These are phyloP conservation scores for Rhododendron williamsianum DNA, from an alignment of 148 eudicot genomes.

Conservation along the genomic window DNA sequence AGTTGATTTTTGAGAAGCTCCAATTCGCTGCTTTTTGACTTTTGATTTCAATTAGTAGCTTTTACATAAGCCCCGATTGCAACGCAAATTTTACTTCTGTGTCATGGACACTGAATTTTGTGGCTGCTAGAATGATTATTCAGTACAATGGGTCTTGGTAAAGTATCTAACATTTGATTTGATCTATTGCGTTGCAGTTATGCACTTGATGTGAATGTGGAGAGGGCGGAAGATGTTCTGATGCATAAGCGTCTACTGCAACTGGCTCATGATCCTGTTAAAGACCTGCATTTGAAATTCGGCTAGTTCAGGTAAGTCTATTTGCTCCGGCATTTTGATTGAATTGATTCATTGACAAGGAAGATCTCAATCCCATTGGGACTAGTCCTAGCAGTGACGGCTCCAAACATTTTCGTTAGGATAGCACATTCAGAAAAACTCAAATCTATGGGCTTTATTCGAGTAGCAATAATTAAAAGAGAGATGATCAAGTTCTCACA, in stretches of 20 bases:
- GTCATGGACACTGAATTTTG: background rate
- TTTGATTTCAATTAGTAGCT: background rate
- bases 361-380: background rate
- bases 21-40: background rate
- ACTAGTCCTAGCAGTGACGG: background rate
- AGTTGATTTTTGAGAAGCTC: background rate
- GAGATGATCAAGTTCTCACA: background rate
- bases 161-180: too few species aligned
- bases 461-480: background rate
- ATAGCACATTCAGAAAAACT: background rate
- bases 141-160: too few species aligned
- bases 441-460: background rate
- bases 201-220: constrained; percentile 96
- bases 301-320: constrained; percentile 79
- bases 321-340: background rate
- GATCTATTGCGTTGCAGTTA: constrained; percentile 71
- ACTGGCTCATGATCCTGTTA: constrained; percentile 79
- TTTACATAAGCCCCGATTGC: background rate
- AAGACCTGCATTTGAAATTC: constrained; percentile 87
- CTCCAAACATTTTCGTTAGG: background rate
- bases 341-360: background rate
- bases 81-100: background rate
- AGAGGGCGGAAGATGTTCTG: constrained; percentile 95
- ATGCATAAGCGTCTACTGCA: constrained; percentile 67
- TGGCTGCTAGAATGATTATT: background rate